Base-by-base conservation (phyloP, 2,329 filamentous ascomycete genomes). In the Thelonectria blattea region DNA sequence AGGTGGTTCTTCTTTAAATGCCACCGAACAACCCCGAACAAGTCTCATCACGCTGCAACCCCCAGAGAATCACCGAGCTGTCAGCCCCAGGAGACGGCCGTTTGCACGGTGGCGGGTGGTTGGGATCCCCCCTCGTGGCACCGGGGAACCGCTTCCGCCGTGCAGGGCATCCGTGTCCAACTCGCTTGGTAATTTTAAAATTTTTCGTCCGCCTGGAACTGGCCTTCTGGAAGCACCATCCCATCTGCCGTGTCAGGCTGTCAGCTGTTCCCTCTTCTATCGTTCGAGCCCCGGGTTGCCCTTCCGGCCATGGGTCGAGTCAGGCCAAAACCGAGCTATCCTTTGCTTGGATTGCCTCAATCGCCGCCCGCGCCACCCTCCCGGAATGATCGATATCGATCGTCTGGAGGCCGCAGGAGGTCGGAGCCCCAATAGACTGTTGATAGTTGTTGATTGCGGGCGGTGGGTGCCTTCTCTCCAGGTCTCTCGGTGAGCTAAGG, bases 61-160 rank as follows among this genome's bases (percentile, higher is more conserved):
- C 62, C 65, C 63, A 56, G 54, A 67, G 50, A 62, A 61, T 50
- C 59, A 56, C 56, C 55, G 53, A 50, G 58, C 60, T 67, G 59
- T 61, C 63, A 67, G 64, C 61, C 57, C 65, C 62, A 14, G 12
- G 52, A 51, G 42, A 50, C 48, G 55, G 37, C 51, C 54, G 51
- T 52, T 65, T 63, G 54, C 47, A 59, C 56, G 48, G 56, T 42
- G 57, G 60, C 42, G 56, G 58, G 63, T 63, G 47, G 59, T 67
- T 64, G 62, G 63, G 55, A 63, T 51, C 59, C 47, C 3, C 15
- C 47, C 68, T 71, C 66, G 61, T 70, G 70, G 71, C 66, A 59
- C 73, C 73, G 72, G 73, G 72, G 72, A 74, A 67, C 66, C 22
- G 42, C 67, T 73, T 73, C 72, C 73, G 72, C 63, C 52, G 61